Evolutionary conservation across 2,329 filamentous ascomycete species (phyloP).

Genomic region (Tolypocladium ophioglossoides): DNA sequence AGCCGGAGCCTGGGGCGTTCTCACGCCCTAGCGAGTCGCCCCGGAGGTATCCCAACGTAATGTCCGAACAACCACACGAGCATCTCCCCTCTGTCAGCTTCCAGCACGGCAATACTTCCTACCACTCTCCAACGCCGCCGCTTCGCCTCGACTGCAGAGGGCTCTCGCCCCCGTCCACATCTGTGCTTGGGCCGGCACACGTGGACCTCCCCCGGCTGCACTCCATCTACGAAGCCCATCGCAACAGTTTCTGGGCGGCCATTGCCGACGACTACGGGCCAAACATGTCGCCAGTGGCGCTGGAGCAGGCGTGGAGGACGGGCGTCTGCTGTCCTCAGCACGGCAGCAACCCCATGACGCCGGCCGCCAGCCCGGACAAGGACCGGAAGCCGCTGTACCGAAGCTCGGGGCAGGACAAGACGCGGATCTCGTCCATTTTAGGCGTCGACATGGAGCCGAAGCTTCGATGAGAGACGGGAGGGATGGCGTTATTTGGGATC

Average conservation of each 20-base stretch:
- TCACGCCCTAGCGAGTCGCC: constrained; percentile 24
- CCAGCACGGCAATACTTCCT: constrained; percentile 16
- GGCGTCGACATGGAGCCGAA: constrained; percentile 13
- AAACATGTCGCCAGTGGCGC: constrained; percentile 47
- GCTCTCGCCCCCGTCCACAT: constrained; percentile 24
- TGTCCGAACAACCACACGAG: constrained; percentile 35
- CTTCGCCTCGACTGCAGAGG: constrained; percentile 51
- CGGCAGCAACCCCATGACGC: constrained; percentile 39
- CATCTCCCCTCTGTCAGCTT: constrained; percentile 31
- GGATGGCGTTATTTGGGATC: not conserved
- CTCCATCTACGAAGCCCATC: constrained; percentile 59
- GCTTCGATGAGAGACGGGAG: not conserved
- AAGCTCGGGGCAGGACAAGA: constrained; percentile 37
- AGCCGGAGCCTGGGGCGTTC: constrained; percentile 45
- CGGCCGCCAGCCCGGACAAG: constrained; percentile 38
- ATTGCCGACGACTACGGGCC: constrained; percentile 63
- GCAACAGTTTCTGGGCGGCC: constrained; percentile 60
- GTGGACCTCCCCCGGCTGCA: constrained; percentile 58
- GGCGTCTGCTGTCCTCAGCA: constrained; percentile 29
- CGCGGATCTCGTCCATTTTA: constrained; percentile 51
- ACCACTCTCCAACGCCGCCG: constrained; percentile 28
- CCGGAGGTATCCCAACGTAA: constrained; percentile 28
- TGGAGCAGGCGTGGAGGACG: constrained; percentile 62
- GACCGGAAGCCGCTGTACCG: constrained; percentile 30
- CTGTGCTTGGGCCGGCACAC: constrained; percentile 26